Base-by-base conservation (phyloP, 176 grass and related monocot species). In the Phragmites australis region DNA sequence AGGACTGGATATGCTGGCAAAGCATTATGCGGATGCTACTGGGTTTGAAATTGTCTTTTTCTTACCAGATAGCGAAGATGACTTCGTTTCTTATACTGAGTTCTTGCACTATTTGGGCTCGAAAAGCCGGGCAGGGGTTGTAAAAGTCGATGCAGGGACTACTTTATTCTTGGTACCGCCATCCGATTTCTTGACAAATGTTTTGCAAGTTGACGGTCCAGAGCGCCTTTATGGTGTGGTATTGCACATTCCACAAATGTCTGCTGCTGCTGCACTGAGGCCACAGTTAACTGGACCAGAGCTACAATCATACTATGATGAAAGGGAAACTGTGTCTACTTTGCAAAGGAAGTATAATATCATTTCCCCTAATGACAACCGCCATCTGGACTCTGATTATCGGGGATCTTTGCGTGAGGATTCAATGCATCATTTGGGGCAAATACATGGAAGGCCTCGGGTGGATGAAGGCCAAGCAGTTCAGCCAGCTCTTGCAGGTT, bases 51-150 rank as follows among this genome's bases (percentile, higher is more conserved):
- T 94, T 65, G 81, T 93, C 21, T 93, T 89, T 53, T 99, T 99
- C 75, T 79, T 95, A 73, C 96, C 96, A 72, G 92, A 95, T 58
- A 89, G 90, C 15, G 96, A 99, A 87, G 92, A 88, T 15, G 96
- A 99, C 43, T 95, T 99, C 1, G 76, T 93, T 64, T 93, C 96
- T n/a, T 99, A 99, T 66, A 99, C 92, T 39, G 96, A 99, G 62
- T 95, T 99, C 65, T 80, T 99, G 63, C 86, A 81, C 34, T 99
- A 99, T 55, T 71, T 99, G 47, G 60, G 88, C 25, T 90, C 88
- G 52, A 99, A 95, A 86, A 89, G 81, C 72, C 93, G 92, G 65
- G 96, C 96, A 8, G 96, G 96, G 26, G 96, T 99, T 89, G 96
- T 94, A 49, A 99, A 95, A 68, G 81, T 99, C 77, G 88, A 94